Base-by-base conservation (phyloP, 2,329 filamentous ascomycete species). In the Fusarium lyarnte region DNA sequence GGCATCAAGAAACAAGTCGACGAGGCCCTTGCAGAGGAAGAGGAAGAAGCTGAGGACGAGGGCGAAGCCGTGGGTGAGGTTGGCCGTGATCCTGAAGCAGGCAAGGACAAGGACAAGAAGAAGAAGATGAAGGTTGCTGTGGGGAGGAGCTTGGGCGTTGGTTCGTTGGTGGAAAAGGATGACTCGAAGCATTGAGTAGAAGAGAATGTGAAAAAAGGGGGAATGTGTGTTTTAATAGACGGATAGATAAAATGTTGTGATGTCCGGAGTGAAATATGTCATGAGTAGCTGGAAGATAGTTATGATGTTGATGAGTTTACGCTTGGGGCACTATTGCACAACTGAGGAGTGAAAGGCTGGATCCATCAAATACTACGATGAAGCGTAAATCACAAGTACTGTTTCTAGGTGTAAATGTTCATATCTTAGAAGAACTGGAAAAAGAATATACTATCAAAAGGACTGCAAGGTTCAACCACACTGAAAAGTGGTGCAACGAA, bases 51-150 rank as follows among this genome's bases (percentile, higher is more conserved):
- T 11, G 79, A 79, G 21, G 90, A 93, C 80, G 92, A 94, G 84
- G 92, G 91, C 12, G 92, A 93, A 17, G 85, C 90, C 6, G 91
- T 93, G 3, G 92, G 92, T 8, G 89, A 92, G 52, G 83, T 90
- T 19, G 91, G 90, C n/a, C 79, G 82, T 66, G 85, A 86, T 51
- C 85, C 84, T 17, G 77, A 80, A 64, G 79, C 74, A 19, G 75
- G 66, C 53, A 81, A 79, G 62, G 79, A 78, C 35, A 81, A 61
- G 13, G 64, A 67, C 10, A 58, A 39, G 19, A 62, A 80, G 55
- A 86, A 88, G 58, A 93, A 92, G 90, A 87, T 92, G 73, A 95
- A 94, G 84, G 93, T 97, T 68, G 95, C 94, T 84, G 92, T 98
- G 55, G 95, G 95, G 21, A 86, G 94, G 77, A 88, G 87, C 2